Evolutionary conservation across 208 protist genomes (phyloP), one percentile per base, ranked within the genome.

Genomic region (Acanthamoeba polyphaga): DNA sequence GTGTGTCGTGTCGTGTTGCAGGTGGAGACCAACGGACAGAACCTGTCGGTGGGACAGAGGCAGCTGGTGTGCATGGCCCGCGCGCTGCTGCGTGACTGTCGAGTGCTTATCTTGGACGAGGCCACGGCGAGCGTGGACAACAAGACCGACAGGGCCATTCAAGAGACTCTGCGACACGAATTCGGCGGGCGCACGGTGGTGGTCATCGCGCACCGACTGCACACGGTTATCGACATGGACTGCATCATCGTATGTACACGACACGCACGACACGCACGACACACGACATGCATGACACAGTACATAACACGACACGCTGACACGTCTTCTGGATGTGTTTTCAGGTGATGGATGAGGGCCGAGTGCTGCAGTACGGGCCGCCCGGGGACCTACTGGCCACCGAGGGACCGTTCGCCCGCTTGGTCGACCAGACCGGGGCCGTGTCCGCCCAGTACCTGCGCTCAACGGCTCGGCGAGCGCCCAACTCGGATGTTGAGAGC

Each of bases 141-240:
- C 43, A n/a, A 85, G 72, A 98, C 96, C 27, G 97, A 98, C 90
- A 58, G n/a, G 19, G 19, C 98, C 15, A 97, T 98, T 53, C 97
- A 98, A 96, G 32, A 98, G n/a, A 98, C 91, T 1, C 96, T 98
- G 32, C 60, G 96, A 22, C 34, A 78, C 17, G 60, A 96, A 76
- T 98, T 98, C 51, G 95, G 94, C 27, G 85, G 92, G 27, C 88
- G 93, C 43, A 97, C 96, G 43, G 93, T 97, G 19, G 34, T 97
- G 6, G 96, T 95, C 8, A 97, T 97, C 38, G 96, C 96, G 2
- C 97, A 98, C 34, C 43, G 97, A 66, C 62, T 98, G 5, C 55
- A 98, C 43, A 98, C 97, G 5, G 95, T 98, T 6, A 92, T 97
- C 32, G 95, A 96, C 46, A 85, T 85, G 76, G 76, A 85, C 49